These are phyloP conservation scores for Arthrobotrys pseudoclavata DNA, from an alignment of 2,329 filamentous ascomycete species.

Conservation along the genomic window DNA sequence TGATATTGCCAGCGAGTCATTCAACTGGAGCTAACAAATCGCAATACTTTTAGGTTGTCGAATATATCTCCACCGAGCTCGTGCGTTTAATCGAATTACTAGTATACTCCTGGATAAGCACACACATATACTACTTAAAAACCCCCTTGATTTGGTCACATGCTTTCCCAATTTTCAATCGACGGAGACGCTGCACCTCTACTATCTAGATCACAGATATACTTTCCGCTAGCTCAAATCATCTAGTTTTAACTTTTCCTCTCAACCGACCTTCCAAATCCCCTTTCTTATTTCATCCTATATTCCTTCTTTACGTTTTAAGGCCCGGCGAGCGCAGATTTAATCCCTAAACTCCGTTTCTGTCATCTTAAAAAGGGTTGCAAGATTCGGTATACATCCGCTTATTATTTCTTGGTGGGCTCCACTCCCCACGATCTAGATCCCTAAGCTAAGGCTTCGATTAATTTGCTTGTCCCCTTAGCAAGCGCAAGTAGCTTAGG, in stretches of 20 bases:
- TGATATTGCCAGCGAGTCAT: conserved; percentile 6
- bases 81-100: conserved; percentile 1
- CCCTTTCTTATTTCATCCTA: background rate
- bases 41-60: background rate
- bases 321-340: conserved; percentile 4
- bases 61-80: conserved; percentile 16
- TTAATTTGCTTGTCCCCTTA: background rate
- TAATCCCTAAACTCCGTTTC: conserved; percentile 11
- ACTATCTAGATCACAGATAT: conserved; percentile 14
- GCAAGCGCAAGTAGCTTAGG: conserved; percentile 17
- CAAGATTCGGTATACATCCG: conserved; percentile 18
- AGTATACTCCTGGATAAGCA: background rate
- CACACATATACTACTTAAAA: background rate
- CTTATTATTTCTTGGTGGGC: conserved; percentile 19
- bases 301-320: background rate
- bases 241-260: background rate
- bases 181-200: conserved; percentile 8
- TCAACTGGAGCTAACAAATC: background rate
- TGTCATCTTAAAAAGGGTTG: background rate
- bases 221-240: background rate
- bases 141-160: conserved; percentile 11
- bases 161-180: background rate
- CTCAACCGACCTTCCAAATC: conserved; percentile 18
- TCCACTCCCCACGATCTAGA: conserved; percentile 17
- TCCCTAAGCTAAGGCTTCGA: background rate